Evolutionary conservation across 352 stramenopile species (phyloP), one percentile per base, ranked within the genome.

Genomic region (Hyaloperonospora arabidopsidis): DNA sequence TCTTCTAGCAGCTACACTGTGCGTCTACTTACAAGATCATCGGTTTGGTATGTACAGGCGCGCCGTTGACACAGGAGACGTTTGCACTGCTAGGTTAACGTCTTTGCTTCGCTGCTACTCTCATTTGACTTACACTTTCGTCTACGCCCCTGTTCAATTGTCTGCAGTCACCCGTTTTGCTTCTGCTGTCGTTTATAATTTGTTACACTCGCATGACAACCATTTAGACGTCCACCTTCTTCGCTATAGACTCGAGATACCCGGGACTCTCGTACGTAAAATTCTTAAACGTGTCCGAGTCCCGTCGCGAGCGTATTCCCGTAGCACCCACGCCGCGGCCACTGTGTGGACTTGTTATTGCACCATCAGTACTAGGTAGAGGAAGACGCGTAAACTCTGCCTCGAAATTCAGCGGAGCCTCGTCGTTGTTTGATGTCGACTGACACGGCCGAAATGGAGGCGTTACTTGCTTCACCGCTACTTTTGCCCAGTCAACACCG

Each of bases 381-480:
- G 84, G 84, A n/a, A 94, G 57, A 13, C 81, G 71, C 41, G 82
- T 94, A 50, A 94, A 94, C 56, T 92, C 78, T 29, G 75, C 73
- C 61, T 94, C 84, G 45, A 94, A 94, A 63, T 94, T 94, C 22
- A 89, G 49, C 17, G 79, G 78, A 23, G 78, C 76, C 48, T 95
- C 80, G 21, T 70, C 74, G 28, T 87, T 72, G 49, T 77, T 83
- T 65, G 86, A 83, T 8, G 72, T 70, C 28, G 79, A 79, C 52
- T 81, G 71, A 45, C 84, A 94, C 19, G 84, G 84, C 19, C 76
- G 78, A 64, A 93, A 90, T 7, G 79, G 78, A 41, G 82, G 79
- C 41, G 57, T 40, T 21, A 89, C 70, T 28, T 88, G 68, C 58
- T 89, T 84, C 22, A 69, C 70, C 4, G 67, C 35, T 17, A 93